Percentiles rank a stretch among this genome's conserved stretches.
These are phyloP conservation scores for Lactifluus hygrophoroides DNA, from an alignment of 768 basidiomycete species.

Conservation along the genomic window DNA sequence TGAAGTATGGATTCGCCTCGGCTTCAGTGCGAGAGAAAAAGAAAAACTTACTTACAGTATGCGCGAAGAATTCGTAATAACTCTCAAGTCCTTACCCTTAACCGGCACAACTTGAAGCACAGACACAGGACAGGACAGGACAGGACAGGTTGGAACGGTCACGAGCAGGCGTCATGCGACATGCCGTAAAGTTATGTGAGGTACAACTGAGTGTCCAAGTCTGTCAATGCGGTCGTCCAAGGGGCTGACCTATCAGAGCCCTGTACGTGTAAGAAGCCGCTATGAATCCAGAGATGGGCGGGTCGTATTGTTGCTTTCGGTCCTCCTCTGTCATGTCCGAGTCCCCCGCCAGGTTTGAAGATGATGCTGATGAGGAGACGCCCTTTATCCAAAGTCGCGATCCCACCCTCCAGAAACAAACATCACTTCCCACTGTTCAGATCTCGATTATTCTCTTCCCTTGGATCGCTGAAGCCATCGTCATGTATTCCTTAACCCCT, in stretches of 20 bases:
- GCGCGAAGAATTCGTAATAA: too few species aligned
- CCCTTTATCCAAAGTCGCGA: background rate
- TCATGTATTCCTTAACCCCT: constrained; percentile 39
- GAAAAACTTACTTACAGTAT: too few species aligned
- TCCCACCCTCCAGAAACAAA: constrained; percentile 20
- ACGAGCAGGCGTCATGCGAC: too few species aligned
- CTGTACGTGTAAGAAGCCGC: too few species aligned
- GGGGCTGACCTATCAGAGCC: too few species aligned
- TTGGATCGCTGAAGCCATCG: constrained; percentile 40
- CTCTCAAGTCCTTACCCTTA: too few species aligned
- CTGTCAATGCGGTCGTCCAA: too few species aligned
- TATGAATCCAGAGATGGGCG: background rate
- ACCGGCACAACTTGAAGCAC: too few species aligned
- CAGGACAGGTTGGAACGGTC: too few species aligned
- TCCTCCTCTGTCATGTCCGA: background rate
- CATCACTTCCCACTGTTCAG: constrained; percentile 39
- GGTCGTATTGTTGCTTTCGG: background rate
- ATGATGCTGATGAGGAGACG: background rate
- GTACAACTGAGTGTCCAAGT: too few species aligned
- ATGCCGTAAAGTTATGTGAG: too few species aligned
- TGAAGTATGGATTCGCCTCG: background rate
- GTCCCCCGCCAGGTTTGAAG: background rate
- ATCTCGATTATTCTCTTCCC: constrained; percentile 36
- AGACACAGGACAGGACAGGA: too few species aligned
- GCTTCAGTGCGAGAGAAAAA: background rate